phyloP scores from a whole-genome alignment of 169 alveolate species.

The Plasmodium gallinaceum region DNA sequence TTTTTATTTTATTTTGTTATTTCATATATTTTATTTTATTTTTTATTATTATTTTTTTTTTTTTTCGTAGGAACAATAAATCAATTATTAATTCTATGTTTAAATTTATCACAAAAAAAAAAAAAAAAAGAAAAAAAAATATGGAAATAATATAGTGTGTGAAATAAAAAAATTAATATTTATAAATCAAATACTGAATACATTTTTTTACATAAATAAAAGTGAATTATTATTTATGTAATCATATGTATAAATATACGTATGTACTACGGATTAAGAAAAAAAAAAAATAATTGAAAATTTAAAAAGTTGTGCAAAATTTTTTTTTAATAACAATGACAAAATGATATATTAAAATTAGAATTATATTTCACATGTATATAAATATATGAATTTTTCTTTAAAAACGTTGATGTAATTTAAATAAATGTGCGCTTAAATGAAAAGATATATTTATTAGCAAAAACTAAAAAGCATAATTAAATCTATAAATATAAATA shows the following conservation, averaged over 20 bases:
- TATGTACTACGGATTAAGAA: slow-evolving; percentile 18
- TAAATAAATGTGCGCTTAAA: slow-evolving; percentile 17
- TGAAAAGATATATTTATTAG: slow-evolving; percentile 9
- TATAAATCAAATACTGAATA: slow-evolving; percentile 56
- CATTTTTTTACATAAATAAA: slow-evolving; percentile 33
- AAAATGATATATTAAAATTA: slow-evolving; percentile 21
- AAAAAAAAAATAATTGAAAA: slow-evolving; percentile 50
- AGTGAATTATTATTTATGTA: slow-evolving; percentile 25
- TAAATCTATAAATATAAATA: not conserved
- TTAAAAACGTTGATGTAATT: slow-evolving; percentile 15
- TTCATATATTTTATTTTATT: slow-evolving; percentile 6
- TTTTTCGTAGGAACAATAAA: slow-evolving; percentile 46
- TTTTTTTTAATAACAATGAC: slow-evolving; percentile 45
- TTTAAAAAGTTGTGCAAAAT: slow-evolving; percentile 40
- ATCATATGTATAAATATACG: slow-evolving; percentile 7
- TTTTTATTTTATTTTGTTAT: slow-evolving; percentile 16
- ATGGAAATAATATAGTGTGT: slow-evolving; percentile 14
- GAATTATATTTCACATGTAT: slow-evolving; percentile 19
- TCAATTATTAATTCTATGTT: slow-evolving; percentile 32
- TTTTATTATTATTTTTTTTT: slow-evolving; percentile 4
- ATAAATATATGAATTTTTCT: slow-evolving; percentile 14
- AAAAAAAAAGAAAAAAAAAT: not conserved
- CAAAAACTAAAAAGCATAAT: slow-evolving; percentile 15
- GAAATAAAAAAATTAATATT: slow-evolving; percentile 39
- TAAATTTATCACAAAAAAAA: slow-evolving; percentile 51